Evolutionary conservation across 2,329 filamentous ascomycete species (phyloP).

Genomic region (Penicillium sp.): DNA sequence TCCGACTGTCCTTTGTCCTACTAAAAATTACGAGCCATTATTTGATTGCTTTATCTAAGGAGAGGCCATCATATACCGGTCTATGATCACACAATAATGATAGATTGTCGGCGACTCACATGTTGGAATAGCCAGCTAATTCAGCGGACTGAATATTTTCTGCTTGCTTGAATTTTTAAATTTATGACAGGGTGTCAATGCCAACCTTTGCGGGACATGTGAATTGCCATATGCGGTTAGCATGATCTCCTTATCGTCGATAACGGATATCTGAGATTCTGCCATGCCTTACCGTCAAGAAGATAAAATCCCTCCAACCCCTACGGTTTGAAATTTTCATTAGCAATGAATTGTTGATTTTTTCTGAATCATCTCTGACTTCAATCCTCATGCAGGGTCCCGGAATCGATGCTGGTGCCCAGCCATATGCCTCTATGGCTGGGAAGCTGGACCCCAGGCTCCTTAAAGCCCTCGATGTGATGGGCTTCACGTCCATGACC

Average conservation of each 20-base stretch:
- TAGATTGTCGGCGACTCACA: no score
- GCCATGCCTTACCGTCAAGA: not conserved
- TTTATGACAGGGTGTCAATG: no score
- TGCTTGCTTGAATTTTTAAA: no score
- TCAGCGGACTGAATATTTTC: no score
- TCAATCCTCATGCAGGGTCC: conserved; percentile 12
- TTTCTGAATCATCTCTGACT: not conserved
- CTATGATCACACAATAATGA: no score
- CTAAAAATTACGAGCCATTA: no score
- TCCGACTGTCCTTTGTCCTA: no score
- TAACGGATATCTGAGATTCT: not conserved
- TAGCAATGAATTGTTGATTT: not conserved
- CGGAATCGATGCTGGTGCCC: conserved; percentile 17
- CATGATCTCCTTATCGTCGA: not conserved
- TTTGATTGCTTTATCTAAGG: no score
- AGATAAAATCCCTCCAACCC: not conserved
- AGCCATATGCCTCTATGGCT: conserved; percentile 32
- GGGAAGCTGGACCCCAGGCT: conserved; percentile 34
- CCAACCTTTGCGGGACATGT: not conserved
- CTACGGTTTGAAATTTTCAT: not conserved
- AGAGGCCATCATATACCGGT: no score
- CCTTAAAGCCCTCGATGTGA: conserved; percentile 30
- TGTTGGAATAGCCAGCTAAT: no score
- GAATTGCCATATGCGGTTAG: not conserved
- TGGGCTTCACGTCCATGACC: conserved; percentile 44